Conservation (phyloP, 1,139 yeast genomes). For the Yamadazyma siamensis region DNA sequence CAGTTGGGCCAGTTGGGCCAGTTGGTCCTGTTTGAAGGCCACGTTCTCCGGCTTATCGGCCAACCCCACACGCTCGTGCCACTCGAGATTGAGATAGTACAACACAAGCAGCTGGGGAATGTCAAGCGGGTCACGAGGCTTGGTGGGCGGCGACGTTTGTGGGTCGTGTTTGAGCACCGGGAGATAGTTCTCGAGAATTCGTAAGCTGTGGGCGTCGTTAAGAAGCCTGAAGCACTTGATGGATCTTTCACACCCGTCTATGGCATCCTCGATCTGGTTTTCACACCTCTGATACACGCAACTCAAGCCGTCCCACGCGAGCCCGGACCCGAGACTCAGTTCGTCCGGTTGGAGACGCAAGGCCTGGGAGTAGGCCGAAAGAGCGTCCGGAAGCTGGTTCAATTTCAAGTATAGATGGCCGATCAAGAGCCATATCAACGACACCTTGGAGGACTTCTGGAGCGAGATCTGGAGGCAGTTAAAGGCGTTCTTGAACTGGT, state of each 20-base stretch:
- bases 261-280: constrained; percentile 56
- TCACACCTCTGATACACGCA: constrained; percentile 66
- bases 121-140: constrained; percentile 3
- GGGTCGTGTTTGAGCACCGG: not conserved
- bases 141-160: not conserved
- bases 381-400: constrained; percentile 61
- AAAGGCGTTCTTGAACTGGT: constrained; percentile 51
- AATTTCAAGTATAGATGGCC: constrained; percentile 58
- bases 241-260: constrained; percentile 56
- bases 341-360: constrained; percentile 50
- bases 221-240: constrained; percentile 41
- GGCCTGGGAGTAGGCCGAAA: constrained; percentile 68
- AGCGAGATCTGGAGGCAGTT: constrained; percentile 58
- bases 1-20: constrained; percentile 1
- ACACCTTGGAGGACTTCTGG: constrained; percentile 50
- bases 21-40: not conserved
- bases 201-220: constrained; percentile 1
- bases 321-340: constrained; percentile 48
- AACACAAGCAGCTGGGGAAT: constrained; percentile 5
- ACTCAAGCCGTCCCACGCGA: constrained; percentile 64
- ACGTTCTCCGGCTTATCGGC: constrained; percentile 4
- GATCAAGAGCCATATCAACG: constrained; percentile 64
- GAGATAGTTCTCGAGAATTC: not conserved
- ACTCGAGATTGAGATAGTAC: constrained; percentile 4
- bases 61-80: constrained; percentile 5